Evolutionary conservation across 2,329 filamentous ascomycete genomes (phyloP).

Genomic region (Cladosporium sp.): DNA sequence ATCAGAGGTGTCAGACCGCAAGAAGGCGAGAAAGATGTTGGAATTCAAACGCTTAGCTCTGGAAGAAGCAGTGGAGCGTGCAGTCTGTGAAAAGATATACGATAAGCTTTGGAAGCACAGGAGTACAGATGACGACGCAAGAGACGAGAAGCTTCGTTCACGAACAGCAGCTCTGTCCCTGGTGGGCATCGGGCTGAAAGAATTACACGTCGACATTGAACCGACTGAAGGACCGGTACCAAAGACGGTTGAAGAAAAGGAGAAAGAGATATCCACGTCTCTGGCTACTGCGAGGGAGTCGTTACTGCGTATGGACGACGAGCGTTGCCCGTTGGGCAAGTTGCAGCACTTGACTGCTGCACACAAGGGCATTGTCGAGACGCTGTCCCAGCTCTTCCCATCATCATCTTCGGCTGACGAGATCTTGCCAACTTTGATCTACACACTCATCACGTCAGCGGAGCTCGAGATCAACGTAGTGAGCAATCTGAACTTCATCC

Average conservation of each 20-base stretch:
- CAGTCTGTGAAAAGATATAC: slow-evolving; percentile 55
- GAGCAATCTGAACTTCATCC: slow-evolving; percentile 93
- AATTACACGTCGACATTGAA: slow-evolving; percentile 74
- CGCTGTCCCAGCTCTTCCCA: slow-evolving; percentile 61
- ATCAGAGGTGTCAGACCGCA: slow-evolving; percentile 75
- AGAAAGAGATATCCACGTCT: slow-evolving; percentile 66
- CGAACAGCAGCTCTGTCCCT: slow-evolving; percentile 85
- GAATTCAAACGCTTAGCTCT: slow-evolving; percentile 72
- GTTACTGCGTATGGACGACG: slow-evolving; percentile 77
- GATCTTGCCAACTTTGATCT: slow-evolving; percentile 94
- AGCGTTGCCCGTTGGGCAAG: slow-evolving; percentile 85
- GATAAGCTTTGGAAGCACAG: slow-evolving; percentile 85
- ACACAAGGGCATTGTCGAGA: slow-evolving; percentile 93
- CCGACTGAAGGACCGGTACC: slow-evolving; percentile 52
- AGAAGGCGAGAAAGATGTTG: slow-evolving; percentile 70
- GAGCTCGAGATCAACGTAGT: slow-evolving; percentile 83
- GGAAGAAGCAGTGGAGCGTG: slow-evolving; percentile 87
- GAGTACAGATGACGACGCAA: slow-evolving; percentile 87
- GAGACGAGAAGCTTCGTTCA: slow-evolving; percentile 90
- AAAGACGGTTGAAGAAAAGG: slow-evolving; percentile 49
- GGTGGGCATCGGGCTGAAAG: slow-evolving; percentile 84
- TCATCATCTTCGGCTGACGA: slow-evolving; percentile 89
- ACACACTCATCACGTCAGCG: slow-evolving; percentile 85
- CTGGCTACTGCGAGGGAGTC: slow-evolving; percentile 65
- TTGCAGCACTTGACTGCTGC: slow-evolving; percentile 81